phyloP scores from a whole-genome alignment of 169 alveolate genomes.

The Plasmodium gallinaceum region DNA sequence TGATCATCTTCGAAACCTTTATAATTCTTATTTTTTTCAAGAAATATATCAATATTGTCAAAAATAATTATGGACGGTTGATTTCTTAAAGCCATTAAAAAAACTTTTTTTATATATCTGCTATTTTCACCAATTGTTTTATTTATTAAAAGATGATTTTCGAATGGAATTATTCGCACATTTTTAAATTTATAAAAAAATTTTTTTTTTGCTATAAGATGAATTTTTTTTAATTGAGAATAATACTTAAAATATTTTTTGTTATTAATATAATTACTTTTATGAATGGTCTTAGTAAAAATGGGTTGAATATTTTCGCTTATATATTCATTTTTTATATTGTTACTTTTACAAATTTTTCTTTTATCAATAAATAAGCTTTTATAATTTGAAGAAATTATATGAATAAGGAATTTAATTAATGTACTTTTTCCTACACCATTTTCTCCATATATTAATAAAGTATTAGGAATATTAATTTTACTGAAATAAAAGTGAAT shows the following conservation, averaged over 20 bases:
- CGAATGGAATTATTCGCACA: conserved; percentile 71
- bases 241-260: not conserved
- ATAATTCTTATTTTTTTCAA: conserved; percentile 66
- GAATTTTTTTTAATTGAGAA: conserved; percentile 5
- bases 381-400: conserved; percentile 41
- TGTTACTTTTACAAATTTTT: not conserved
- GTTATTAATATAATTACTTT: not conserved
- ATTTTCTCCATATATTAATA: conserved; percentile 70
- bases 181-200: conserved; percentile 56
- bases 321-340: not conserved
- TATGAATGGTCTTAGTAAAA: not conserved
- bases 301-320: not conserved
- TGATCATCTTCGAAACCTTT: conserved; percentile 45
- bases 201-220: conserved; percentile 26
- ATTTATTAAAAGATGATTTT: conserved; percentile 68
- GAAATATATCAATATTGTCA: conserved; percentile 69
- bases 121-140: conserved; percentile 74
- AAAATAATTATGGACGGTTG: conserved; percentile 74
- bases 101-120: conserved; percentile 56
- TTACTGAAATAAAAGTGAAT: conserved; percentile 61
- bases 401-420: conserved; percentile 36
- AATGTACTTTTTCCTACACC: conserved; percentile 73
- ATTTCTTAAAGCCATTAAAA: conserved; percentile 53
- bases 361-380: conserved; percentile 17
- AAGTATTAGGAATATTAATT: conserved; percentile 47